Percentiles rank a stretch among this genome's conserved stretches.
Evolutionary conservation across 495 filamentous ascomycete genomes (phyloP).

Genomic region (Aspergillus sclerotioniger): DNA sequence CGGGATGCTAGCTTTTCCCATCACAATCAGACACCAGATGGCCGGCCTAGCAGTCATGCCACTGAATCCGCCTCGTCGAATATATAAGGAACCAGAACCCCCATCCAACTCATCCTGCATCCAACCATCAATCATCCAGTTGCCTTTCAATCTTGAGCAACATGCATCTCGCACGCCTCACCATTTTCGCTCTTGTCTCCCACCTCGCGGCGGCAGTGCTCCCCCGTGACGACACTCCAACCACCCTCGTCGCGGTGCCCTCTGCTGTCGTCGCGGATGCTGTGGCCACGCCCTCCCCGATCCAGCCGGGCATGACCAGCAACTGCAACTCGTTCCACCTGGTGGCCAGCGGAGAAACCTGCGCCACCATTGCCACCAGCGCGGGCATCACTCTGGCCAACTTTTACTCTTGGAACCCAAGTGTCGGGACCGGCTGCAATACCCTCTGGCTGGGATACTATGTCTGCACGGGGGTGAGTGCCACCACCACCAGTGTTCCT

Average conservation of each 20-base stretch:
- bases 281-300: slow-evolving; percentile 23
- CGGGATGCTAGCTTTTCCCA: not conserved
- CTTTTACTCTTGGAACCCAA: slow-evolving; percentile 21
- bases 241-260: not conserved
- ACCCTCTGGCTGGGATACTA: slow-evolving; percentile 3
- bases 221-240: not conserved
- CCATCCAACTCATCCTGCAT: too few species aligned
- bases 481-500: not conserved
- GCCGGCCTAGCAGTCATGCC: not conserved
- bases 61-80: not conserved
- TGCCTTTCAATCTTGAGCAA: too few species aligned
- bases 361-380: slow-evolving; percentile 15
- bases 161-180: not conserved
- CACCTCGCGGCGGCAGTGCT: not conserved
- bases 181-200: not conserved
- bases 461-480: slow-evolving; percentile 8
- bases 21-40: not conserved
- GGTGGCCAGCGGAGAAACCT: slow-evolving; percentile 15
- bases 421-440: slow-evolving; percentile 14
- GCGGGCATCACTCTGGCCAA: slow-evolving; percentile 12
- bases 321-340: slow-evolving; percentile 21
- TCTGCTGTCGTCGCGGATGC: not conserved
- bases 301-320: slow-evolving; percentile 19
- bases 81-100: not conserved
- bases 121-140: not conserved